Conservation (phyloP, 345 rosid species). For the Lenwebbia sp. region DNA sequence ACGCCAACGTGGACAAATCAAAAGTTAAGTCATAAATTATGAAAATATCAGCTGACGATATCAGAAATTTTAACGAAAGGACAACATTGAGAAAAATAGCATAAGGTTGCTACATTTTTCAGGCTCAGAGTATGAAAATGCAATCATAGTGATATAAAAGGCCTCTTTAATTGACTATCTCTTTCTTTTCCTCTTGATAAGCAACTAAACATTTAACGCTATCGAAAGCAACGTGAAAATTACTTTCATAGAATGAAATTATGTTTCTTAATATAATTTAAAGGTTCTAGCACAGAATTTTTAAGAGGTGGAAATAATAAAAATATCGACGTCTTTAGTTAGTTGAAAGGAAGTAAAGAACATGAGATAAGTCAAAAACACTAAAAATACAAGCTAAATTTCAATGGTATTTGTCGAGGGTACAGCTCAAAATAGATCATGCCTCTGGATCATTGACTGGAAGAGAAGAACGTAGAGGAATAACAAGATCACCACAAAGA, state of each 20-base stretch:
- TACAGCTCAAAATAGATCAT: background rate
- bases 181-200: background rate
- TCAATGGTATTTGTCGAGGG: background rate
- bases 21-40: background rate
- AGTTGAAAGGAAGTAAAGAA: background rate
- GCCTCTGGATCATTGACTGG: background rate
- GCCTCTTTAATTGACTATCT: background rate
- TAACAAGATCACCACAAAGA: background rate
- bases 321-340: background rate
- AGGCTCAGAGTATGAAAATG: background rate
- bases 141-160: background rate
- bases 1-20: no score
- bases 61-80: background rate
- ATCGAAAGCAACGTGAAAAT: background rate
- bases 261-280: background rate
- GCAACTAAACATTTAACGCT: background rate
- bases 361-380: background rate
- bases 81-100: background rate
- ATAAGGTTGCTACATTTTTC: no score
- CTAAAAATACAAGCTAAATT: background rate
- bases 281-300: no score
- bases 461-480: background rate
- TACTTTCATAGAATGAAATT: background rate
- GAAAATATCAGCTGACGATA: background rate
- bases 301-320: no score